Evolutionary conservation across 495 filamentous ascomycete genomes (phyloP).

Genomic region (Ramalina intermedia): DNA sequence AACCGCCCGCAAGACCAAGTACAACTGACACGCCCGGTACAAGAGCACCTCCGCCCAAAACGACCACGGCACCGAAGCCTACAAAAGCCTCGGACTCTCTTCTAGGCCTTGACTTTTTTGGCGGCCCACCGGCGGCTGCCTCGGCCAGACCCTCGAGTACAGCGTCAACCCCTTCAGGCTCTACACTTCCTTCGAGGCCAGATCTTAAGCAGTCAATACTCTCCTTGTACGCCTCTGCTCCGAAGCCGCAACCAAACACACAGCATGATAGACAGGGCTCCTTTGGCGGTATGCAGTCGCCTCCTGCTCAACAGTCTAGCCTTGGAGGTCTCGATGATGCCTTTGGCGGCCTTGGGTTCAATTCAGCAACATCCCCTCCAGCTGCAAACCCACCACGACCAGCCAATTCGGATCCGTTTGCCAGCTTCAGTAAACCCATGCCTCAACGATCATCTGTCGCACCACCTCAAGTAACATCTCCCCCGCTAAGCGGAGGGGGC

Average conservation of each 20-base stretch:
- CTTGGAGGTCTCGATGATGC: conserved; percentile 73
- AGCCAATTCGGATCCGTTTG: conserved; percentile 57
- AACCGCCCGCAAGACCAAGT: conserved; percentile 47
- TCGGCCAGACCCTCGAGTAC: conserved; percentile 58
- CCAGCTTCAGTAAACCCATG: conserved; percentile 42
- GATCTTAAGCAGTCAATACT: conserved; percentile 96
- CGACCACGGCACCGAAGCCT: conserved; percentile 46
- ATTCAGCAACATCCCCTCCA: conserved; percentile 39
- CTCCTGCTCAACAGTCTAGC: conserved; percentile 33
- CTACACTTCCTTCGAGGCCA: conserved; percentile 55
- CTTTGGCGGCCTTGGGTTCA: conserved; percentile 71
- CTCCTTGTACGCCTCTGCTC: conserved; percentile 82
- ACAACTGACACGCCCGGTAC: conserved; percentile 46
- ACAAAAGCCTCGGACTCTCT: conserved; percentile 71
- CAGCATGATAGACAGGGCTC: conserved; percentile 45
- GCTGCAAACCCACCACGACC: conserved; percentile 31
- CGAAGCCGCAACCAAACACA: conserved; percentile 45
- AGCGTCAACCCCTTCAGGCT: conserved; percentile 40
- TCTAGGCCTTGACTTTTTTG: conserved; percentile 87
- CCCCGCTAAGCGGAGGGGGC: conserved; percentile 44
- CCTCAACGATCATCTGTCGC: conserved; percentile 38
- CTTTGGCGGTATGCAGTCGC: conserved; percentile 55
- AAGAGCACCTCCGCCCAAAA: conserved; percentile 48
- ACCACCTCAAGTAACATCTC: conserved; percentile 36
- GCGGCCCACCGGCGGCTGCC: conserved; percentile 46